Conservation (phyloP, 805 yeast genomes). For the Metschnikowia bowlesiae region DNA sequence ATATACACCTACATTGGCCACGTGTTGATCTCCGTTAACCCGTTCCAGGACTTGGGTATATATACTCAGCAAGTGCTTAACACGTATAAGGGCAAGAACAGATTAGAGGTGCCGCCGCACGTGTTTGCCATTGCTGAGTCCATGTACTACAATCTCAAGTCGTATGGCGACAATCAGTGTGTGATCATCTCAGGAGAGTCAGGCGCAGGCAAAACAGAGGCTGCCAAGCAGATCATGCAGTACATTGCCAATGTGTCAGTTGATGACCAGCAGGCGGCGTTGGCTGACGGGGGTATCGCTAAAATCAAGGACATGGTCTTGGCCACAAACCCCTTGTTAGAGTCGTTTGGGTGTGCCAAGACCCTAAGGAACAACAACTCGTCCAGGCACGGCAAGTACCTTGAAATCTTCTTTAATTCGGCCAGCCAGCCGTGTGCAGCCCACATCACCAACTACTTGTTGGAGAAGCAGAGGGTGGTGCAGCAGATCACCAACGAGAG, state of each 20-base stretch:
- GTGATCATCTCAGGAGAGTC: constrained; percentile 97
- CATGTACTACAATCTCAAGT: constrained; percentile 92
- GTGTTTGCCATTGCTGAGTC: constrained; percentile 97
- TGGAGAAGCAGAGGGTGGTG: constrained; percentile 97
- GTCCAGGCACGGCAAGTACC: constrained; percentile 88
- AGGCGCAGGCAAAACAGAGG: constrained; percentile 98
- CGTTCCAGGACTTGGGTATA: constrained; percentile 93
- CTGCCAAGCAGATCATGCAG: constrained; percentile 97
- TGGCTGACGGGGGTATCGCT: constrained; percentile 43
- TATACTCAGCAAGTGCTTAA: constrained; percentile 76
- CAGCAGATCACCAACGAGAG: constrained; percentile 89
- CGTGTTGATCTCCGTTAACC: constrained; percentile 92
- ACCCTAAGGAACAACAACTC: constrained; percentile 86
- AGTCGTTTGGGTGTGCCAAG: constrained; percentile 91
- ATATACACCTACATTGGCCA: constrained; percentile 94
- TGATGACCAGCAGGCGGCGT: constrained; percentile 25
- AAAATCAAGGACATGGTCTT: constrained; percentile 94
- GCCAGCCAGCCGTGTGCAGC: constrained; percentile 85
- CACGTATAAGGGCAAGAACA: constrained; percentile 82
- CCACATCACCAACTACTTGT: constrained; percentile 87
- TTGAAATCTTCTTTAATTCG: constrained; percentile 82
- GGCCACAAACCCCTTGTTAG: constrained; percentile 91
- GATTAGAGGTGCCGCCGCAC: constrained; percentile 97
- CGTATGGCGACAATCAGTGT: constrained; percentile 92
- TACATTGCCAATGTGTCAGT: constrained; percentile 89